phyloP scores from a whole-genome alignment of 1,139 yeast species.

The Suhomyces anneliseae region DNA sequence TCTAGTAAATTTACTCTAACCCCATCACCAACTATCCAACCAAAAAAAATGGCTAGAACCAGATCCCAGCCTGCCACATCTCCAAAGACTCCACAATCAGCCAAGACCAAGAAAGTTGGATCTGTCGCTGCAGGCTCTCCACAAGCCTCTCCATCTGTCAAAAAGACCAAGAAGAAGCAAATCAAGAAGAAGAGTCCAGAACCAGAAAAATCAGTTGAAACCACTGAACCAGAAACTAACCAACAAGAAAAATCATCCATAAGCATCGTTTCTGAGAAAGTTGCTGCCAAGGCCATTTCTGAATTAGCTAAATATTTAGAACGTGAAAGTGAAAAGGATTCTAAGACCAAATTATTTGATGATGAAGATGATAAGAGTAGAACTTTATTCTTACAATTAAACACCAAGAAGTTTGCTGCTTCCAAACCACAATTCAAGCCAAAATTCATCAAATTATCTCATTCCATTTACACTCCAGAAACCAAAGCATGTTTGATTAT shows the following conservation, averaged over 20 bases:
- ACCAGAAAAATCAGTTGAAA: constrained; percentile 3
- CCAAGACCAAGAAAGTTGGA: constrained; percentile 16
- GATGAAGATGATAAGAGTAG: constrained; percentile 57
- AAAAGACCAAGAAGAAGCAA: constrained; percentile 8
- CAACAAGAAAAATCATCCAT: background rate
- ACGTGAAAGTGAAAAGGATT: constrained; percentile 29
- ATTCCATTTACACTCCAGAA: constrained; percentile 46
- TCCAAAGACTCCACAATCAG: constrained; percentile 16
- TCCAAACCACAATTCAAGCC: constrained; percentile 73
- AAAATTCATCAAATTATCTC: constrained; percentile 54
- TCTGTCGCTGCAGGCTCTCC: constrained; percentile 19
- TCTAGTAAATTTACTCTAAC: background rate
- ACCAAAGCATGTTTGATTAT: constrained; percentile 69
- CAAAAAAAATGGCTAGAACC: constrained; percentile 20
- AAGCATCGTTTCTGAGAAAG: constrained; percentile 10
- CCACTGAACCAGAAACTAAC: constrained; percentile 1
- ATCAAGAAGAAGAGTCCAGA: constrained; percentile 1
- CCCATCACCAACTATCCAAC: background rate
- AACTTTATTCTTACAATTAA: constrained; percentile 58
- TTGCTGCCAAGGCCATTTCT: constrained; percentile 44
- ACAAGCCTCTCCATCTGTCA: constrained; percentile 12
- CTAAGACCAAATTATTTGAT: constrained; percentile 32
- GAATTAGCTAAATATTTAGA: constrained; percentile 50
- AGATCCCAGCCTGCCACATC: constrained; percentile 15
- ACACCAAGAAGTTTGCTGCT: constrained; percentile 62